These are phyloP conservation scores for Corylus avellana DNA, from an alignment of 306 rosid genomes.

Conservation along the genomic window DNA sequence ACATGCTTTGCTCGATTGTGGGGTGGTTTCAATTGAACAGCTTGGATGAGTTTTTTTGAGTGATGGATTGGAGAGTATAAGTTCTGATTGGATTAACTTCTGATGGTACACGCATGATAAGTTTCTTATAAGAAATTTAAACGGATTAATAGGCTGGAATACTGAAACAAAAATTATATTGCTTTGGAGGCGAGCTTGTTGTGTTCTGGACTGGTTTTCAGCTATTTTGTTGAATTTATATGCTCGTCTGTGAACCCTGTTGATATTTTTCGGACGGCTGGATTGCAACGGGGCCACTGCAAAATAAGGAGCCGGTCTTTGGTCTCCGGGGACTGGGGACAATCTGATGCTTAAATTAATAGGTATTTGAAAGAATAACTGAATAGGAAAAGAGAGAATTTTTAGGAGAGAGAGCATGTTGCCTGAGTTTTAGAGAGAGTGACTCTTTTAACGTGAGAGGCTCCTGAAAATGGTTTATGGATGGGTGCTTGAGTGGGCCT, in stretches of 20 bases:
- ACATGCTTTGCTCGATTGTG: neutral
- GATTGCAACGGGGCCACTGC: too few species aligned
- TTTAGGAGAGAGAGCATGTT: too few species aligned
- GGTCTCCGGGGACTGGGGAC: too few species aligned
- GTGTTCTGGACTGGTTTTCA: neutral
- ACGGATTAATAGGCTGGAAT: neutral
- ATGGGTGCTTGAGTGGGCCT: too few species aligned
- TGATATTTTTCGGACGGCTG: too few species aligned
- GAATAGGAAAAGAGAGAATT: too few species aligned
- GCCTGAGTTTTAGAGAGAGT: too few species aligned
- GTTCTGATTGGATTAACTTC: neutral
- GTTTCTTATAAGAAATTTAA: neutral
- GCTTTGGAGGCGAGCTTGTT: neutral
- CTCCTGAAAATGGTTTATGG: too few species aligned
- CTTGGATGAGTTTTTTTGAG: neutral
- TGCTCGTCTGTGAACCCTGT: neutral
- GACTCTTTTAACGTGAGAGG: too few species aligned
- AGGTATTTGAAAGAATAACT: too few species aligned
- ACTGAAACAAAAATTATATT: neutral
- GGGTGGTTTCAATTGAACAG: neutral
- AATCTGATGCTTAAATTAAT: too few species aligned
- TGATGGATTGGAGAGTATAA: neutral
- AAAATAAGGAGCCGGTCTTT: too few species aligned
- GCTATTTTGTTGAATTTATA: neutral
- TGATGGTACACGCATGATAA: slow-evolving; percentile 5